Base-by-base conservation (phyloP, 2,329 filamentous ascomycete species). In the Fusarium coffeatum region DNA sequence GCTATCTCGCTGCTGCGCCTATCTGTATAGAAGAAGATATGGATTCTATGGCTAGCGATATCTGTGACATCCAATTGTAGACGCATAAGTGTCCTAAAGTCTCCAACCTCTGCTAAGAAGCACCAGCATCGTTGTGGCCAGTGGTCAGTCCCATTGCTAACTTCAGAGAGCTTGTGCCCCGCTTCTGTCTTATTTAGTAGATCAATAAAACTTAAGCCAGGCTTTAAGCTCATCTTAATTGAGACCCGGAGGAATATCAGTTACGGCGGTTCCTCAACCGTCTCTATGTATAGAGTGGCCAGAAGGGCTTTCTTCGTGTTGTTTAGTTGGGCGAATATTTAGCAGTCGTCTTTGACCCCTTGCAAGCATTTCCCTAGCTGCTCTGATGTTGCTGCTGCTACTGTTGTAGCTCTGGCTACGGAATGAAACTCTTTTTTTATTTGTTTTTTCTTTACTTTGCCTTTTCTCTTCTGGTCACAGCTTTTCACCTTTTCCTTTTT, bases 91-190 rank as follows among this genome's bases (percentile, higher is more conserved):
- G 18, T 11, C 6, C 2, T 2, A 12, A 12, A 34, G 22, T 46
- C 28, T 2, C 37, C 22, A 4, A 55, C 37, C 12, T 55, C 53
- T 22, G 22, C 28, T 22, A 55, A 55, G 7, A 46, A 55, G 53
- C 53, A 55, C 53, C 53, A 55, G 16, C 46, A 28, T 11, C 22
- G 53, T 11, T 28, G 27, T 25, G 41, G 41, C 9, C 6, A 13
- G 6, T 46, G 20, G 12, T 55, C 27, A 3, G 12, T 6, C 12
- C 41, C 22, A 8, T n/a, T n/a, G n/a, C n/a, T n/a, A n/a, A n/a
- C n/a, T 47, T 55, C 18, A 13, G 37, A 55, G 12, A 46, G 37
- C 18, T 46, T 12, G 7, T 46, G 12, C 5, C 37, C 28, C 1
- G 18, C 16, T 0, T 27, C 41, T 12, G 2, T 27, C 5, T 46